A percentile compares a stretch with the other conserved stretches of the same genome.
Evolutionary conservation across 352 stramenopile species (phyloP).

Genomic region (Pythium dissimile): DNA sequence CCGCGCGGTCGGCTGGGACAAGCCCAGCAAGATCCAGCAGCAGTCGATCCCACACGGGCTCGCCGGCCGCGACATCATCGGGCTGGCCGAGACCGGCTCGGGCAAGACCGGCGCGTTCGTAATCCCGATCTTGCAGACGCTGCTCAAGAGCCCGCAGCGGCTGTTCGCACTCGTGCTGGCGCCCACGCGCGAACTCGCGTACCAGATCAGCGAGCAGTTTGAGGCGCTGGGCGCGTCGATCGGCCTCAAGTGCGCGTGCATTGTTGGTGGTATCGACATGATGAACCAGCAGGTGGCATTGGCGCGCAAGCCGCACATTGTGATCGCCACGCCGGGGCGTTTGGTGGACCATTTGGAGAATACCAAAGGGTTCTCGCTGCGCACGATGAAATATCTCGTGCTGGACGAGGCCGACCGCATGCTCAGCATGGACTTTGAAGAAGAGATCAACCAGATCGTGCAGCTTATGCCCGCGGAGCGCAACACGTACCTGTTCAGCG

Average conservation of each 20-base stretch:
- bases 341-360: conserved; percentile 96
- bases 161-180: conserved; percentile 91
- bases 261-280: conserved; percentile 97
- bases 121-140: conserved; percentile 90
- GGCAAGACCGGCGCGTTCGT: conserved; percentile 96
- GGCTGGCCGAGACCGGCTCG: conserved; percentile 93
- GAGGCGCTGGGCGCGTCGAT: conserved; percentile 90
- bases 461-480: conserved; percentile 92
- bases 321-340: conserved; percentile 92
- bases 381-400: conserved; percentile 89
- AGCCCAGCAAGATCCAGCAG: conserved; percentile 95
- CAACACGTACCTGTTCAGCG: conserved; percentile 98
- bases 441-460: conserved; percentile 99
- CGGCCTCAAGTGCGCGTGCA: conserved; percentile 89
- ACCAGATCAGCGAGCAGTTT: conserved; percentile 96
- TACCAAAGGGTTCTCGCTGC: conserved; percentile 94
- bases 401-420: conserved; percentile 96
- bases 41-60: conserved; percentile 92
- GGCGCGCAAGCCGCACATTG: conserved; percentile 95
- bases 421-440: conserved; percentile 97
- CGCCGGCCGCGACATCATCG: conserved; percentile 96
- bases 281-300: conserved; percentile 97
- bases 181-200: conserved; percentile 93
- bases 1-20: conserved; percentile 89
- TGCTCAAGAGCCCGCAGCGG: conserved; percentile 89